Percentiles rank a stretch among this genome's conserved stretches.
Evolutionary conservation across 2,329 filamentous ascomycete genomes (phyloP).

Genomic region (Scedosporium aurantiacum): DNA sequence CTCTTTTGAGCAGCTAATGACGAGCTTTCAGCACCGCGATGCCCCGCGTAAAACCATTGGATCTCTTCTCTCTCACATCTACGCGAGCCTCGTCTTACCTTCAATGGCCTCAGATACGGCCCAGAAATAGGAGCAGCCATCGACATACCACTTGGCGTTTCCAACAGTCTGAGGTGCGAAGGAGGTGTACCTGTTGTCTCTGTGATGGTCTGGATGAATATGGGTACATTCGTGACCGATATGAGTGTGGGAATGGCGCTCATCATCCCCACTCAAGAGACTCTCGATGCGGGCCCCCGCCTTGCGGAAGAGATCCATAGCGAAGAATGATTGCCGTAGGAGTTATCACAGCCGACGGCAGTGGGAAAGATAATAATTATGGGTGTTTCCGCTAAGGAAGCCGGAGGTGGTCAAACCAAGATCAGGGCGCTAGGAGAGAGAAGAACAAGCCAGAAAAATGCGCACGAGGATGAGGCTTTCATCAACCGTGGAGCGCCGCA

Average conservation of each 20-base stretch:
- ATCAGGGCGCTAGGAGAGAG: neutral
- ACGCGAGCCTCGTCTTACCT: conserved; percentile 24
- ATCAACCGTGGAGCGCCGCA: neutral
- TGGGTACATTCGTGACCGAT: conserved; percentile 27
- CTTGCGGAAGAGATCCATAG: conserved; percentile 28
- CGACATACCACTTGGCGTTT: conserved; percentile 80
- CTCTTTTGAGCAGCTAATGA: conserved; percentile 54
- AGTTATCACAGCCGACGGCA: no score
- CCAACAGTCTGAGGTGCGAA: conserved; percentile 66
- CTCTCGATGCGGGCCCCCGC: conserved; percentile 29
- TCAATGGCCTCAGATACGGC: conserved; percentile 73
- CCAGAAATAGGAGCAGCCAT: conserved; percentile 76
- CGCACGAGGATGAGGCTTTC: neutral
- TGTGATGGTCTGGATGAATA: conserved; percentile 29
- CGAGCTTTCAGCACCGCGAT: neutral
- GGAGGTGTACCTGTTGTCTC: conserved; percentile 45
- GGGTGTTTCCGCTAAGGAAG: neutral
- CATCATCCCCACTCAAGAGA: conserved; percentile 16
- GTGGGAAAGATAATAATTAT: no score
- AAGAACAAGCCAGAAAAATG: neutral
- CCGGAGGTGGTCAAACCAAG: neutral
- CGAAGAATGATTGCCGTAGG: neutral
- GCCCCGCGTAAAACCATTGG: neutral
- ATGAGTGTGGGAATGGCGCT: conserved; percentile 35
- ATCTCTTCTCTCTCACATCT: neutral